phyloP scores from a whole-genome alignment of 257 asterid species.

The Gentiana straminea region DNA sequence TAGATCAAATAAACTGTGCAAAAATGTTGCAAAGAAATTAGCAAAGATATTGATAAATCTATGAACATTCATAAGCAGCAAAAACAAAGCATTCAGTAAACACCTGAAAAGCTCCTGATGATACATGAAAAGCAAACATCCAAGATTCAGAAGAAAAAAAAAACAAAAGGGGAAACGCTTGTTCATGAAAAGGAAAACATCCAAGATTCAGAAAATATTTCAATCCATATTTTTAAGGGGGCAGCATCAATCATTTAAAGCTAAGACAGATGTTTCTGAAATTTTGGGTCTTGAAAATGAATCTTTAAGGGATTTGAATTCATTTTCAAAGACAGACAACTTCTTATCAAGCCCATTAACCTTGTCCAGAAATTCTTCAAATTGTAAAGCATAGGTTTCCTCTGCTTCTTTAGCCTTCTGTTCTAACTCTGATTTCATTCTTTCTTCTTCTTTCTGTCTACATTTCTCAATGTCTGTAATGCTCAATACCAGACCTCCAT shows the following conservation, averaged over 20 bases:
- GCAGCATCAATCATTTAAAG: slow-evolving; percentile 16
- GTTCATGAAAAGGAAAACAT: too few relatives aligned
- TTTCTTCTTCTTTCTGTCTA: slow-evolving; percentile 49
- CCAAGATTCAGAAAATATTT: too few relatives aligned
- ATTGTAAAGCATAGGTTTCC: slow-evolving; percentile 18
- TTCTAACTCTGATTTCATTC: slow-evolving; percentile 16
- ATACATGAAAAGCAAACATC: too few relatives aligned
- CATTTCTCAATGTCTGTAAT: slow-evolving; percentile 47
- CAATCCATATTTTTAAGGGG: neutral
- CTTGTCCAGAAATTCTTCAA: slow-evolving; percentile 27
- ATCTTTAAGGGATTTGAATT: slow-evolving; percentile 26
- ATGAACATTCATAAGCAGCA: too few relatives aligned
- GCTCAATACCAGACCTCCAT: slow-evolving; percentile 70
- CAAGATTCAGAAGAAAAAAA: too few relatives aligned
- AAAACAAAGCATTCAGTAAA: too few relatives aligned
- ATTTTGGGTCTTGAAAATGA: slow-evolving; percentile 11
- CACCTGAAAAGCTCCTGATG: too few relatives aligned
- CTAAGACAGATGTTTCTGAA: slow-evolving; percentile 13
- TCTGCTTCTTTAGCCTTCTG: slow-evolving; percentile 42
- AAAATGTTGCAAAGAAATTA: too few relatives aligned
- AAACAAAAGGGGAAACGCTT: too few relatives aligned
- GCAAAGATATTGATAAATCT: too few relatives aligned
- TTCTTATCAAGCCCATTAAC: slow-evolving; percentile 29
- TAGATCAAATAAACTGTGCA: too few relatives aligned
- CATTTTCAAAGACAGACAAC: slow-evolving; percentile 31